Evolutionary conservation across 345 rosid species (phyloP).

Genomic region (Lepidium didymum): DNA sequence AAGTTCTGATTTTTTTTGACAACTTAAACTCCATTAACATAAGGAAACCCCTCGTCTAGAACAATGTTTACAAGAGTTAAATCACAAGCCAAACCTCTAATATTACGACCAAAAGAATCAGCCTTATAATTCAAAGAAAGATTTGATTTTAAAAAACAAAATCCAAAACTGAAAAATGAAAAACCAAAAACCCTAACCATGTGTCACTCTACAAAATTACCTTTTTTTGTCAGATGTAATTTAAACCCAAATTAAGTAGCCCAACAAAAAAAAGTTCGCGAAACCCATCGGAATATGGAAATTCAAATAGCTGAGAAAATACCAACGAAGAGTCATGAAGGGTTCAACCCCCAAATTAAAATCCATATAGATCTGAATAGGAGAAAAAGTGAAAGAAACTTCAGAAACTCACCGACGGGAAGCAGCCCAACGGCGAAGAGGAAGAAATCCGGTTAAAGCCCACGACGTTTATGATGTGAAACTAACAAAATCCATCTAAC

Average conservation of each 20-base stretch:
- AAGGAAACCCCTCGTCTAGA: too few species aligned
- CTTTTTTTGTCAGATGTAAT: background rate
- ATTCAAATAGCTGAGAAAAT: background rate
- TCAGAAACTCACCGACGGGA: background rate
- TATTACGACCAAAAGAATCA: too few species aligned
- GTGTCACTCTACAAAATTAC: background rate
- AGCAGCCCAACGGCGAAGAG: background rate
- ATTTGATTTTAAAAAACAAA: background rate
- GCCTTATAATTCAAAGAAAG: too few species aligned
- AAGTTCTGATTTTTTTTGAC: background rate
- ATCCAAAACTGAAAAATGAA: background rate
- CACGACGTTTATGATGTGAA: background rate
- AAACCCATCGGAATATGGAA: background rate
- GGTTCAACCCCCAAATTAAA: background rate
- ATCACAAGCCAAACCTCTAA: too few species aligned
- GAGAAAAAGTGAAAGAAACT: background rate
- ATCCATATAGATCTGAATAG: background rate
- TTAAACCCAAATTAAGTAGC: background rate
- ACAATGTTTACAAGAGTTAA: too few species aligned
- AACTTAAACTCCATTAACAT: too few species aligned
- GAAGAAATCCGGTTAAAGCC: background rate
- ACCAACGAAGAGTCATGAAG: background rate
- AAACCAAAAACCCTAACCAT: constrained; percentile 11
- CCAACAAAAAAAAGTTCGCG: background rate
- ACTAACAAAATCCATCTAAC: background rate